Percentiles rank a stretch among this genome's conserved stretches.
phyloP scores from a whole-genome alignment of 768 basidiomycete species.

The Lactarius evosmus region DNA sequence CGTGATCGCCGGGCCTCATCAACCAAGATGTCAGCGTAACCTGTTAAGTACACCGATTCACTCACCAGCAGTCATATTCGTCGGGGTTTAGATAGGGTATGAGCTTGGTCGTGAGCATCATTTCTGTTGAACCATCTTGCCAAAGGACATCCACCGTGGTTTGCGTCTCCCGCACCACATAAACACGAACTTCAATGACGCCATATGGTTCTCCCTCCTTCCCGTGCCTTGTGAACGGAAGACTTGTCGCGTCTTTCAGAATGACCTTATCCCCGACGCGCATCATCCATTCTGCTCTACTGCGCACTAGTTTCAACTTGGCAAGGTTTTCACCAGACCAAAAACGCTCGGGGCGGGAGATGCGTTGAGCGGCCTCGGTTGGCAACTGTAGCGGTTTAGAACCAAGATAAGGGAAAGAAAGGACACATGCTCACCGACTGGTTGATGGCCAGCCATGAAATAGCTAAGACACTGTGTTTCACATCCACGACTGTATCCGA shows the following conservation, averaged over 20 bases:
- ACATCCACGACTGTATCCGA: constrained; percentile 68
- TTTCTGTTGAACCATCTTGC: constrained; percentile 80
- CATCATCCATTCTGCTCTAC: constrained; percentile 58
- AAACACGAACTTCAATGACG: constrained; percentile 51
- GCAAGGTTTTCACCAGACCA: constrained; percentile 67
- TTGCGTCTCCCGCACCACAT: constrained; percentile 65
- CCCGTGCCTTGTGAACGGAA: constrained; percentile 62
- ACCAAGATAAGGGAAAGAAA: background rate
- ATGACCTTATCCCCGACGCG: constrained; percentile 71
- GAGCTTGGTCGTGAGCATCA: constrained; percentile 55
- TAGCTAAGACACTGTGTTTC: constrained; percentile 71
- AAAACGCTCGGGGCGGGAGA: constrained; percentile 67
- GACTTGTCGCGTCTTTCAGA: constrained; percentile 47
- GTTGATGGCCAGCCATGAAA: constrained; percentile 86
- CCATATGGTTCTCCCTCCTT: constrained; percentile 44
- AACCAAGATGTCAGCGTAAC: background rate
- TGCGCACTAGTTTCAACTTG: constrained; percentile 61
- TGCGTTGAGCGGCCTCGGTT: constrained; percentile 48
- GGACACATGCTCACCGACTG: constrained; percentile 57
- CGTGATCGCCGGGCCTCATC: constrained; percentile 88
- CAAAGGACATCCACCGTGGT: constrained; percentile 75
- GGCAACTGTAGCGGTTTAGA: constrained; percentile 50
- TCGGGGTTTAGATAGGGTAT: constrained; percentile 86
- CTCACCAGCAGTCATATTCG: constrained; percentile 88
- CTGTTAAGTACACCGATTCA: background rate